Evolutionary conservation across 768 basidiomycete species (phyloP).

Genomic region (Pleurotus djamor): DNA sequence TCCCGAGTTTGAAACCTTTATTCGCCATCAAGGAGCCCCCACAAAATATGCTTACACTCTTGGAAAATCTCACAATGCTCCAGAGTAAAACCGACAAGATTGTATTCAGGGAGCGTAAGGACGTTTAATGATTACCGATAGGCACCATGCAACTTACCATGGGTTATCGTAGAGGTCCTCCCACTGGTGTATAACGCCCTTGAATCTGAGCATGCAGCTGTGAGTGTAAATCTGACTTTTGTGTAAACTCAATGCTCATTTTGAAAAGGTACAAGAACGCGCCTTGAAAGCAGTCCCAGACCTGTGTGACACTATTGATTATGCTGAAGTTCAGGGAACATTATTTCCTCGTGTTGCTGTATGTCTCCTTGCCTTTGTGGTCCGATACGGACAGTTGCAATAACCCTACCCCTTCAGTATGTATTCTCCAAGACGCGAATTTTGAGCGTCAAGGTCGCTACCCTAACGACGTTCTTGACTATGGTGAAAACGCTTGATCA

Average conservation of each 20-base stretch:
- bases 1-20: slow-evolving; percentile 87
- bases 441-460: slow-evolving; percentile 88
- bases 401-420: slow-evolving; percentile 43
- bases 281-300: slow-evolving; percentile 82
- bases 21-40: slow-evolving; percentile 94
- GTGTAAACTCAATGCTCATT: slow-evolving; percentile 8
- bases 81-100: slow-evolving; percentile 87
- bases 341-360: slow-evolving; percentile 94
- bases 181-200: slow-evolving; percentile 94
- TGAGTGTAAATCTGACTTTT: slow-evolving; percentile 26
- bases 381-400: background rate
- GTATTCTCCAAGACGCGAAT: slow-evolving; percentile 93
- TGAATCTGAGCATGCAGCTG: slow-evolving; percentile 90
- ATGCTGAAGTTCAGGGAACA: slow-evolving; percentile 89
- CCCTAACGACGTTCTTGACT: slow-evolving; percentile 74
- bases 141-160: background rate
- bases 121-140: background rate
- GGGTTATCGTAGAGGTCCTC: slow-evolving; percentile 70
- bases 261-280: slow-evolving; percentile 80
- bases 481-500: slow-evolving; percentile 93
- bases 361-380: slow-evolving; percentile 22
- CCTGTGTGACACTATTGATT: slow-evolving; percentile 92
- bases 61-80: slow-evolving; percentile 86
- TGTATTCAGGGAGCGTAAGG: slow-evolving; percentile 87
- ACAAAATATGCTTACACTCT: slow-evolving; percentile 91